Base-by-base conservation (phyloP, 1,139 yeast genomes). In the Pneumocystis sp. region DNA sequence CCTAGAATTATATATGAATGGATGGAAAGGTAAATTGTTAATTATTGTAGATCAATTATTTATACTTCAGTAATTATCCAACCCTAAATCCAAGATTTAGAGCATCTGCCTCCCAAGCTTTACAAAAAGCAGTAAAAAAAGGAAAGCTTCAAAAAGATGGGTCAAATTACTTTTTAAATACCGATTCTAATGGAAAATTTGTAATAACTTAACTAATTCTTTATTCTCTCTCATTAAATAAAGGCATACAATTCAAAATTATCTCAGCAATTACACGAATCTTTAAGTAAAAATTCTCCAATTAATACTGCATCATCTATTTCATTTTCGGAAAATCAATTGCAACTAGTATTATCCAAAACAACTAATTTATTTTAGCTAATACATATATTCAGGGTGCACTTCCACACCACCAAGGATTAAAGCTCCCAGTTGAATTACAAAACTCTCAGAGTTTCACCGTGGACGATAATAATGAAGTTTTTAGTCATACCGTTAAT, bases 381-480 rank as follows among this genome's bases (percentile, higher is more conserved):
- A 59, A 39, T 25, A 50, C n/a, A 25, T 21, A 7, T 31, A 5
- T 15, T 1, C 8, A 67, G 68, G 69, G 67, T 42, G 62, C 62
- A 6, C 67, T 69, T 8, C 69, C 69, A 3, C 62, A 67, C 3
- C 69, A 70, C 2, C 59, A 68, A 17, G 70, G 70, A 19, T 40
- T 67, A 17, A 68, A 67, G 37, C 42, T 68, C 37, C 66, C 66
- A 29, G 65, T 65, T 6, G 69, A 65, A 17, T 68, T 73, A 1
- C 78, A 74, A 40, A 76, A 73, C 57, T 76, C 74, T 63, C 71
- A 71, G 35, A 71, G 70, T 61, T 75, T 72, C 66, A 70, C 73
- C 64, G 68, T 73, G 7, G 77, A 75, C 63, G 76, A 75, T 64
- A 74, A 75, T 65, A 73, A 72, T 35, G 75, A 72, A 56, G 76